Evolutionary conservation across 1,139 yeast species (phyloP).

Genomic region (Yamadazyma buinensis): DNA sequence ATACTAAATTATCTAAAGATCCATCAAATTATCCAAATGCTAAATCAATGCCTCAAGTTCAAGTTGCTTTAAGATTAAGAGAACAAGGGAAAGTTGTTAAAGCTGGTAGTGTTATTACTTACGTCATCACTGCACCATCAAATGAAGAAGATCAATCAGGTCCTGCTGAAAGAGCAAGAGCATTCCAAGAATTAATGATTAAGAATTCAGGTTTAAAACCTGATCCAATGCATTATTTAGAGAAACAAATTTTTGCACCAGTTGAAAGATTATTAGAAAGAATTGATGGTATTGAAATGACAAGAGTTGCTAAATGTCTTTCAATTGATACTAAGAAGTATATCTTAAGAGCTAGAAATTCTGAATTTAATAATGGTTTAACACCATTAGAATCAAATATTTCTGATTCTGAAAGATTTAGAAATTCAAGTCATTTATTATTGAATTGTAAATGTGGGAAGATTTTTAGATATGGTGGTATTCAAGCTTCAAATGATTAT

Average conservation of each 20-base stretch:
- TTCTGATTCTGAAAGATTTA: slow-evolving; percentile 79
- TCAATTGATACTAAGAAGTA: slow-evolving; percentile 75
- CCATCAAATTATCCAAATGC: slow-evolving; percentile 74
- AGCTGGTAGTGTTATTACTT: slow-evolving; percentile 89
- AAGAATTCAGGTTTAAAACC: slow-evolving; percentile 53
- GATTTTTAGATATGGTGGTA: slow-evolving; percentile 69
- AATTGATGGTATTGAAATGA: slow-evolving; percentile 83
- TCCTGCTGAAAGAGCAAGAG: slow-evolving; percentile 75
- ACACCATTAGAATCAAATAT: slow-evolving; percentile 80
- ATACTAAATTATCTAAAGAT: slow-evolving; percentile 73
- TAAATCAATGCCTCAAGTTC: slow-evolving; percentile 87
- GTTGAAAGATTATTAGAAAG: slow-evolving; percentile 82
- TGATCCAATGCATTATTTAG: slow-evolving; percentile 77
- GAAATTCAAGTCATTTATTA: slow-evolving; percentile 52
- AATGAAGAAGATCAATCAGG: slow-evolving; percentile 33
- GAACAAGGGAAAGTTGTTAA: slow-evolving; percentile 79
- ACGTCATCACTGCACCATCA: slow-evolving; percentile 56
- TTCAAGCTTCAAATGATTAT: slow-evolving; percentile 58
- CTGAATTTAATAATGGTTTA: slow-evolving; percentile 38
- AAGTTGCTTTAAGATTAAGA: slow-evolving; percentile 80
- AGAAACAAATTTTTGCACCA: slow-evolving; percentile 87
- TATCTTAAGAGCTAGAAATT: slow-evolving; percentile 43
- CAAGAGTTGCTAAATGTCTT: slow-evolving; percentile 69
- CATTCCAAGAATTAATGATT: slow-evolving; percentile 65
- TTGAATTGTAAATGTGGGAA: slow-evolving; percentile 64